Evolutionary conservation across 805 yeast genomes (phyloP), one percentile per base, ranked within the genome.

Genomic region (Blastobotrys parvus): DNA sequence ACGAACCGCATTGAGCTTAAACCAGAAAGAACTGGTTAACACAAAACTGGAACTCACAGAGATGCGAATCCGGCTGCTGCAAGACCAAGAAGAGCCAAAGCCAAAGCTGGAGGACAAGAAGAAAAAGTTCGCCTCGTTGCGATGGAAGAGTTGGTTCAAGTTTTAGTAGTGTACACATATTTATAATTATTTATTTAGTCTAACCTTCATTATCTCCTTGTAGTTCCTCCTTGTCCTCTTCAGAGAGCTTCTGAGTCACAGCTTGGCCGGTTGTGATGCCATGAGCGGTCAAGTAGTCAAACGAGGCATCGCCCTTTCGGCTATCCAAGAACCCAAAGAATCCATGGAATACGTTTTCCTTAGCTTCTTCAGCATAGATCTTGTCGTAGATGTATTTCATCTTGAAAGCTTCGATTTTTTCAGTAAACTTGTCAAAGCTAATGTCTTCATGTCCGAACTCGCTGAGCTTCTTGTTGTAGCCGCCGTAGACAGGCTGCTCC

Each of bases 301-400:
- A 77, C 15, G 77, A 73, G 27, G 76, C 76, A 35, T 77, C 78
- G 17, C 79, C 85, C 21, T 75, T 72, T 60, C 82, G 87, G 31
- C 82, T 78, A 63, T 90, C 98, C 51, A 92, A 82, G 60, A 85
- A 90, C 36, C 84, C 83, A 63, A 85, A 92, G 59, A 92, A 90
- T 0, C 95, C 94, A 50, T 87, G 80, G 66, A 85, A 89, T 3
- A 82, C 82, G 57, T 88, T 86, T 55, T 88, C 97, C 56, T 77
- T 77, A 36, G 77, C 81, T 62, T 92, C 98, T 63, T 89, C 96
- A 35, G 75, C 78, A 58, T 90, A 90, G 46, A 92, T 88, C 62
- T 88, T 86, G 57, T 89, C 95, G 61, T 92, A 92, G 50, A 92
- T 90, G 62, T 73, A 80, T 60, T 80, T 82, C 77, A 75, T 77